Evolutionary conservation across 2,329 filamentous ascomycete genomes (phyloP).

Genomic region (Claviceps sorghi): DNA sequence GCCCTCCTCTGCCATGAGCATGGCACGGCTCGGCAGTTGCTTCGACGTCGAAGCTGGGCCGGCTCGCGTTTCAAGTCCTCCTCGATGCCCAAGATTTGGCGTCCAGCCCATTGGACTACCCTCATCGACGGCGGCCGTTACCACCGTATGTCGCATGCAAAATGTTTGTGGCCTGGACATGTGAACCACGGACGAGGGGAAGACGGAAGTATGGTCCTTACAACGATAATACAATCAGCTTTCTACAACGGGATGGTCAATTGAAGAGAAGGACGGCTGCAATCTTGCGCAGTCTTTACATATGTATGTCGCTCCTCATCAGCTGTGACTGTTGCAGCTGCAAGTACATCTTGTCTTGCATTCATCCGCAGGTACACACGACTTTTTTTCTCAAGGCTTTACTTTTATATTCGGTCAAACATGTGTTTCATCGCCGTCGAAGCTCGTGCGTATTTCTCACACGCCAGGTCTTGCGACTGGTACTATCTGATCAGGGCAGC

Average conservation of each 20-base stretch:
- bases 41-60: slow-evolving; percentile 43
- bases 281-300: too few species aligned
- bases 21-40: slow-evolving; percentile 56
- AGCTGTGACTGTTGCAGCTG: too few species aligned
- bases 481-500: slow-evolving; percentile 56
- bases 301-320: too few species aligned
- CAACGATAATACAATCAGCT: too few species aligned
- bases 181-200: too few species aligned
- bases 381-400: slow-evolving; percentile 22
- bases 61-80: neutral
- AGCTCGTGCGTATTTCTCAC: slow-evolving; percentile 9
- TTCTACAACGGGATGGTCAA: too few species aligned
- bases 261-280: too few species aligned
- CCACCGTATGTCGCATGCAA: slow-evolving; percentile 40
- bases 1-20: slow-evolving; percentile 55
- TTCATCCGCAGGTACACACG: too few species aligned
- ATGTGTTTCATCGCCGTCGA: neutral
- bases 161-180: slow-evolving; percentile 20
- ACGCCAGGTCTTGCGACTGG: slow-evolving; percentile 39
- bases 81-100: too few species aligned
- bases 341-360: too few species aligned
- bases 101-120: slow-evolving; percentile 51
- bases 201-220: too few species aligned
- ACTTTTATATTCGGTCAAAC: neutral
- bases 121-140: slow-evolving; percentile 59